Percentiles rank a stretch among this genome's conserved stretches.
phyloP scores from a whole-genome alignment of 176 grass and related monocot species.

The Puccinellia tenuiflora region DNA sequence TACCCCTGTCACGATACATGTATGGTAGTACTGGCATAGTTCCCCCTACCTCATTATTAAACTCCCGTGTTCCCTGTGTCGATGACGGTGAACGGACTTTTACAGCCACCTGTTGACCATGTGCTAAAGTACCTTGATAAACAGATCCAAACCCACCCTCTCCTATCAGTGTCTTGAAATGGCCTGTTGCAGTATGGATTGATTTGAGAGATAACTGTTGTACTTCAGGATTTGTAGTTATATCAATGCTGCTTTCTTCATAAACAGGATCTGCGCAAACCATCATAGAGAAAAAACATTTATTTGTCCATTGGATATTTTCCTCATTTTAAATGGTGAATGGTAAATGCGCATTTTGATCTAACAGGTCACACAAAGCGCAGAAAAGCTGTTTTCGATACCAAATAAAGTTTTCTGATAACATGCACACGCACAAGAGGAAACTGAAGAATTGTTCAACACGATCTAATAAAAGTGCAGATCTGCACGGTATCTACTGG shows the following conservation, averaged over 20 bases:
- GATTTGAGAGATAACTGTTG: slow-evolving; percentile 54
- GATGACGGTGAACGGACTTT: slow-evolving; percentile 66
- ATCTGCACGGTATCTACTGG: slow-evolving; percentile 17
- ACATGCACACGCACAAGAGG: background rate
- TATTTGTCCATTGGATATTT: slow-evolving; percentile 5
- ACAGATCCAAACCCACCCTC: slow-evolving; percentile 77
- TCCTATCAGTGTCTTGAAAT: slow-evolving; percentile 64
- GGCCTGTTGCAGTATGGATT: slow-evolving; percentile 52
- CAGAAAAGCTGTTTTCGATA: background rate
- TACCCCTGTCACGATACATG: background rate
- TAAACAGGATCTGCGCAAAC: slow-evolving; percentile 56
- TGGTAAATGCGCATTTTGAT: background rate
- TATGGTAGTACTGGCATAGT: background rate
- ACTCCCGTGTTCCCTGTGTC: slow-evolving; percentile 67
- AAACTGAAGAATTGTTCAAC: background rate
- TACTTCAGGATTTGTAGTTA: slow-evolving; percentile 42
- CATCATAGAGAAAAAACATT: slow-evolving; percentile 18
- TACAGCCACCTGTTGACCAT: slow-evolving; percentile 72
- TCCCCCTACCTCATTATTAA: slow-evolving; percentile 62
- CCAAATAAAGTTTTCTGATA: slow-evolving; percentile 14
- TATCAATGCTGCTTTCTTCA: slow-evolving; percentile 35
- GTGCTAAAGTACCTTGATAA: slow-evolving; percentile 55
- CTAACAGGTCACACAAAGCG: background rate
- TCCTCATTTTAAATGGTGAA: background rate
- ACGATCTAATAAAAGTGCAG: background rate